These are phyloP conservation scores for Trypanosoma avium DNA, from an alignment of 208 protist genomes.

Conservation along the genomic window DNA sequence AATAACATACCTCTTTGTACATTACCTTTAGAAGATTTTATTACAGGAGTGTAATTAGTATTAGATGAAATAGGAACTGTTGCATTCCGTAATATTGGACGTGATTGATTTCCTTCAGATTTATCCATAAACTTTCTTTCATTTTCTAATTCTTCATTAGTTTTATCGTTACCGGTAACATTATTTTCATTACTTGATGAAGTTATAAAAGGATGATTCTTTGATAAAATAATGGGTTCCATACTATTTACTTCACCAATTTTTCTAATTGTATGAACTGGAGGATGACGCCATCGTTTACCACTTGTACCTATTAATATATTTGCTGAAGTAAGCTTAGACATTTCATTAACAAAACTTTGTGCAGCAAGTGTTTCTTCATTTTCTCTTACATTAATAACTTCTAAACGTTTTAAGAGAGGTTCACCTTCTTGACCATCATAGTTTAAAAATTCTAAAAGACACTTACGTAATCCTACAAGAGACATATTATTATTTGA, in stretches of 20 bases:
- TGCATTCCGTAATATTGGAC: no score
- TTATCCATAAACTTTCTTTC: not conserved
- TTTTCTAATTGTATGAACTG: not conserved
- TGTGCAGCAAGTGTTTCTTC: slow-evolving; percentile 20
- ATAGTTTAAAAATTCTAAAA: slow-evolving; percentile 28
- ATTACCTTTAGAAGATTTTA: no score
- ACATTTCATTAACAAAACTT: slow-evolving; percentile 12
- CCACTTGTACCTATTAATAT: slow-evolving; percentile 26
- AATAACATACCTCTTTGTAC: no score
- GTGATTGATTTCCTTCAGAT: not conserved
- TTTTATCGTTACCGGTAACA: not conserved
- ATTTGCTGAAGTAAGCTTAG: not conserved
- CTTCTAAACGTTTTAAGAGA: not conserved
- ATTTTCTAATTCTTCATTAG: not conserved
- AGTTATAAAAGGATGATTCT: not conserved
- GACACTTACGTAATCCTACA: slow-evolving; percentile 33
- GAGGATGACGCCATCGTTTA: slow-evolving; percentile 22
- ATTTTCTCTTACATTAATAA: slow-evolving; percentile 27
- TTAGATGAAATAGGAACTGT: no score
- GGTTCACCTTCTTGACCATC: not conserved
- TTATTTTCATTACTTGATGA: not conserved
- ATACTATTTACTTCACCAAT: no score
- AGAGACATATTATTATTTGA: slow-evolving; percentile 47
- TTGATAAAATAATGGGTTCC: no score
- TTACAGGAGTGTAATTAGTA: no score